These are phyloP conservation scores for Phytophthora sansomeana DNA, from an alignment of 352 stramenopile genomes.

Conservation along the genomic window DNA sequence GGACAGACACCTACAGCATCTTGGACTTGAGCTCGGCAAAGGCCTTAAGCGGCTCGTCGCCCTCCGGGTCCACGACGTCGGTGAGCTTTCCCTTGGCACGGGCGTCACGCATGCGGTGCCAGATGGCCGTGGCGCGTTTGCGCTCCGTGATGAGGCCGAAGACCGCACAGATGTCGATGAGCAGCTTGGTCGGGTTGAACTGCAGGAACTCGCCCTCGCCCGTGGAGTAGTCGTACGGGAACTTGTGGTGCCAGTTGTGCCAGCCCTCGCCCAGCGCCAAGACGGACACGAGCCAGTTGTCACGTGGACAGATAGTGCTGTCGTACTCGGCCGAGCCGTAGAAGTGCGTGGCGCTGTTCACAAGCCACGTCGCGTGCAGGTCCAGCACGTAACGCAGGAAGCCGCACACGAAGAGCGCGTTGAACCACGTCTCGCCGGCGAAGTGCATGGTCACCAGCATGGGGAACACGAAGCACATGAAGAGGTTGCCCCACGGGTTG, in stretches of 20 bases:
- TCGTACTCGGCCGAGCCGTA: slow-evolving; percentile 97
- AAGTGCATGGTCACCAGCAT: slow-evolving; percentile 88
- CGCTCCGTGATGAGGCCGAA: slow-evolving; percentile 95
- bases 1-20: slow-evolving; percentile 41
- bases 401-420: slow-evolving; percentile 96
- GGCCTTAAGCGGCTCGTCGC: slow-evolving; percentile 53
- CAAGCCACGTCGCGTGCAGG: slow-evolving; percentile 98
- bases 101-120: slow-evolving; percentile 88
- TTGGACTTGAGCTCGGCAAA: slow-evolving; percentile 74
- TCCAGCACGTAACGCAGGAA: slow-evolving; percentile 95
- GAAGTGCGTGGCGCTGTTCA: slow-evolving; percentile 98
- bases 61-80: slow-evolving; percentile 48
- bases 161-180: slow-evolving; percentile 94
- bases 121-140: slow-evolving; percentile 95
- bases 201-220: slow-evolving; percentile 95
- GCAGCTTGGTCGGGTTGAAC: slow-evolving; percentile 98
- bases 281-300: slow-evolving; percentile 98
- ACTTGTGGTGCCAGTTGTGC: slow-evolving; percentile 99
- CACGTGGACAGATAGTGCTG: slow-evolving; percentile 95
- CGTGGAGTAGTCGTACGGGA: slow-evolving; percentile 99
- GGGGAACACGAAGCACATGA: slow-evolving; percentile 98
- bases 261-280: slow-evolving; percentile 97
- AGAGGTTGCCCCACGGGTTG: slow-evolving; percentile 97
- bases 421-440: slow-evolving; percentile 95
- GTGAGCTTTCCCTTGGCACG: slow-evolving; percentile 45